A percentile compares a stretch with the other conserved stretches of the same genome.
Conservation (phyloP, 1,284 basidiomycete species). For the Puccinia polysora region DNA sequence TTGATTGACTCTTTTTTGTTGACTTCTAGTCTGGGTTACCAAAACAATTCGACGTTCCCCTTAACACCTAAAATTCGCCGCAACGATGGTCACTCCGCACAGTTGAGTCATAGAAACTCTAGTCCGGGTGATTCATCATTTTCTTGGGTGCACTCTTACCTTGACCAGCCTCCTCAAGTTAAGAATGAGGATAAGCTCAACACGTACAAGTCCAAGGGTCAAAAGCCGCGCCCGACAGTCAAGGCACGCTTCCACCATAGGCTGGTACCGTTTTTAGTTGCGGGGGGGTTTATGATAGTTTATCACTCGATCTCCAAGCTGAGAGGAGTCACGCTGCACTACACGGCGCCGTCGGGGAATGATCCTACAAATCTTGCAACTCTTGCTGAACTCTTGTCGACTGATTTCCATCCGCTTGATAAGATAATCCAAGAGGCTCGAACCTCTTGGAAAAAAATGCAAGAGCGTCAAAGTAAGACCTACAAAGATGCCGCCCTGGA, state of each 20-base stretch:
- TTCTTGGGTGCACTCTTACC: conserved; percentile 11
- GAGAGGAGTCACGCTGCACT: too few relatives aligned
- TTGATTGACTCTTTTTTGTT: too few relatives aligned
- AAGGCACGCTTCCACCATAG: too few relatives aligned
- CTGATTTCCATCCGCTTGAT: conserved; percentile 21
- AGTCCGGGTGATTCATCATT: not conserved
- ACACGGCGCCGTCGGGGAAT: too few relatives aligned
- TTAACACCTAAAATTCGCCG: conserved; percentile 4
- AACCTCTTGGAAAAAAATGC: conserved; percentile 20
- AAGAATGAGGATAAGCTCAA: not conserved
- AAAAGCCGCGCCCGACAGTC: too few relatives aligned
- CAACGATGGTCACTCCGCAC: not conserved
- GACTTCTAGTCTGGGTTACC: too few relatives aligned
- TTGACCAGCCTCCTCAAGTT: not conserved
- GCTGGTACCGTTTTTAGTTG: too few relatives aligned
- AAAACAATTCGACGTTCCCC: not conserved
- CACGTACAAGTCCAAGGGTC: too few relatives aligned
- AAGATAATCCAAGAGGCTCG: conserved; percentile 20
- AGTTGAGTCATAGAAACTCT: not conserved
- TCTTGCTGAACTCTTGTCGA: too few relatives aligned
- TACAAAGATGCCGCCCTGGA: not conserved
- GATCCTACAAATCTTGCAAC: too few relatives aligned
- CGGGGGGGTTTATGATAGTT: too few relatives aligned
- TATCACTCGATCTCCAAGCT: too few relatives aligned
- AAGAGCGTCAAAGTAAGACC: conserved; percentile 29